phyloP scores from a whole-genome alignment of 805 yeast genomes.

The Candida multigemmis region DNA sequence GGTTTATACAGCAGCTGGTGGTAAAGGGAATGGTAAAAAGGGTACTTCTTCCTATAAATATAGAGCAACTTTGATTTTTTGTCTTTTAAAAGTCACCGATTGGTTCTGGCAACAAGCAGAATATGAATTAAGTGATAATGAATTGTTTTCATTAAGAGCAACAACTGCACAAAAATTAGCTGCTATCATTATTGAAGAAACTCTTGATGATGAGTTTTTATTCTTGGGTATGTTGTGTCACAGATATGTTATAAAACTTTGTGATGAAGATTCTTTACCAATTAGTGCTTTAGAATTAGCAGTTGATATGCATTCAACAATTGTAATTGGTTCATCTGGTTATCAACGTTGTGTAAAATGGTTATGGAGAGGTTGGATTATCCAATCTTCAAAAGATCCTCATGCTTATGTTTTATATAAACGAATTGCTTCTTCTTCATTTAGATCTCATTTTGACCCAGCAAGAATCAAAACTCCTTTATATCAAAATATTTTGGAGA shows the following conservation, averaged over 20 bases:
- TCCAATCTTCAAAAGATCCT: conserved; percentile 65
- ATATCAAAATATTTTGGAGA: conserved; percentile 71
- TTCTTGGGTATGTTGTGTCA: conserved; percentile 73
- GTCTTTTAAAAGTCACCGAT: conserved; percentile 61
- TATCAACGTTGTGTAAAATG: conserved; percentile 81
- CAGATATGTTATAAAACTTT: conserved; percentile 57
- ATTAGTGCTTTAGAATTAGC: conserved; percentile 77
- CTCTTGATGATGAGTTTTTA: conserved; percentile 48
- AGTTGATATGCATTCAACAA: conserved; percentile 74
- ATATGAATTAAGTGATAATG: conserved; percentile 59
- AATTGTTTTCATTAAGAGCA: conserved; percentile 51
- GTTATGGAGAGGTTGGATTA: conserved; percentile 92
- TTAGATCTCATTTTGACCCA: conserved; percentile 65
- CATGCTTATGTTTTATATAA: conserved; percentile 57
- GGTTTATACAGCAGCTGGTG: conserved; percentile 73
- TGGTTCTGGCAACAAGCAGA: conserved; percentile 65
- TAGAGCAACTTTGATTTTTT: conserved; percentile 59
- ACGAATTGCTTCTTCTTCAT: conserved; percentile 44
- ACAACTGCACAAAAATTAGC: conserved; percentile 71
- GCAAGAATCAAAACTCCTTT: conserved; percentile 77
- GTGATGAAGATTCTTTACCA: conserved; percentile 54
- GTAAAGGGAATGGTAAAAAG: conserved; percentile 49
- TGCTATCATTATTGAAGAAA: conserved; percentile 55
- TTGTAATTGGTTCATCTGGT: conserved; percentile 70
- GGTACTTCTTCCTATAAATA: conserved; percentile 54